Evolutionary conservation across 208 protist species (phyloP), one percentile per base, ranked within the genome.

Genomic region (Herpetomonas samuelpessoai): DNA sequence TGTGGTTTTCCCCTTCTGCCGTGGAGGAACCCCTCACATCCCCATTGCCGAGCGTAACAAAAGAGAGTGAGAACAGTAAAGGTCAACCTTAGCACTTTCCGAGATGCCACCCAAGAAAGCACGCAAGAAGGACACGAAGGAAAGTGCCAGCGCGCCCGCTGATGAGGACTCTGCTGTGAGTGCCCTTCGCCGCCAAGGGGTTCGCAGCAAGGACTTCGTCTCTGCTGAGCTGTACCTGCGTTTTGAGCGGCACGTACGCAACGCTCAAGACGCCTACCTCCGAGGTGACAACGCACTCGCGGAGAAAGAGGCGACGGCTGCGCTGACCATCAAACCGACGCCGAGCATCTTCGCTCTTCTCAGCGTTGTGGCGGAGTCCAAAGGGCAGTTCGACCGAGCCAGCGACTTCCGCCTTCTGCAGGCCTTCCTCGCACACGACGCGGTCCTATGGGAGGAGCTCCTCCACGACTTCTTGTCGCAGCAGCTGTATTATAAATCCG

Each of bases 351-450:
- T 93, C 45, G 90, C 82, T 0, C 74, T 96, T 21, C 72, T 96
- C 57, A 79, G 81, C 19, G 82, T 86, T 16, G 81, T 96, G 21
- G 81, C 86, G 9, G 86, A 96, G 56, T 86, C 86, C 16, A 76
- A 79, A 53, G 86, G 81, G 19, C 83, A 91, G 65, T 88, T 83
- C 45, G 78, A 92, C 64, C 84, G 86, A 16, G 86, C 90, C 2
- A 92, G 80, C 57, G 90, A 96, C 62, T 96, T 93, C 51, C 74
- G 85, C 18, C 74, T 96, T 1, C 57, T 96, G 57, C 86, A 96
- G 71, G 90, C 90, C 18, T 93, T 93, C 65, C 61, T 96, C 39
- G 79, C 86, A 3, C 74, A 76, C 16, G 86, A 93, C 68, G 65
- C 71, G 47, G 71, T 82, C 18, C 74, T 93, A 24, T 96, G 90